Percentiles rank a stretch among this genome's conserved stretches.
phyloP scores from a whole-genome alignment of 495 filamentous ascomycete genomes.

The Aspergillus olivimuriae region DNA sequence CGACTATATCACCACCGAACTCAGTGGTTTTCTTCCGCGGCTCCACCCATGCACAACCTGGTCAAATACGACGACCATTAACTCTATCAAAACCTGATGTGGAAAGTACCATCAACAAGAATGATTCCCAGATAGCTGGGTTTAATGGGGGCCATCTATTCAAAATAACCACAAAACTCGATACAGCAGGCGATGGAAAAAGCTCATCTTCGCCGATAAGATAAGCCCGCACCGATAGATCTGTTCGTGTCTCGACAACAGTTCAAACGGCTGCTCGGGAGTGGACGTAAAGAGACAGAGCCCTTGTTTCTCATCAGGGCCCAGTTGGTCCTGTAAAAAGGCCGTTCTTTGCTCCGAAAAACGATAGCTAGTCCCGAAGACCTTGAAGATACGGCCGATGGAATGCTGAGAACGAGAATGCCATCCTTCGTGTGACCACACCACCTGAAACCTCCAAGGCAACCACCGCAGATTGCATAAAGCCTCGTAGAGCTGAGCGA shows the following conservation, averaged over 20 bases:
- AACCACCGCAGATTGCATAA: constrained; percentile 19
- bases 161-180: background rate
- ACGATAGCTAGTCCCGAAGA: constrained; percentile 24
- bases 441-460: constrained; percentile 17
- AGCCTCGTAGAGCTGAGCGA: constrained; percentile 20
- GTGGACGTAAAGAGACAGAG: background rate
- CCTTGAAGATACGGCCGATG: constrained; percentile 18
- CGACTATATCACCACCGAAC: too few relatives aligned
- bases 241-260: background rate
- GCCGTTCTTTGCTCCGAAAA: constrained; percentile 22
- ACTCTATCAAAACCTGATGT: too few relatives aligned
- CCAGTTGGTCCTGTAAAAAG: background rate
- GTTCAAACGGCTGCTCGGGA: background rate
- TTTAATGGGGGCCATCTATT: background rate
- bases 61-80: too few relatives aligned
- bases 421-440: constrained; percentile 23
- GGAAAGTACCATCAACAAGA: too few relatives aligned
- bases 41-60: too few relatives aligned
- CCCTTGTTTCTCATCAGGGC: background rate
- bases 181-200: background rate
- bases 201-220: background rate
- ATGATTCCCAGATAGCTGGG: too few relatives aligned
- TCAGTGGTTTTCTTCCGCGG: too few relatives aligned
- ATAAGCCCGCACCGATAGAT: background rate
- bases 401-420: constrained; percentile 21